Evolutionary conservation across 192 early-diverging fungal species (phyloP).

Genomic region (Backusella sp.): DNA sequence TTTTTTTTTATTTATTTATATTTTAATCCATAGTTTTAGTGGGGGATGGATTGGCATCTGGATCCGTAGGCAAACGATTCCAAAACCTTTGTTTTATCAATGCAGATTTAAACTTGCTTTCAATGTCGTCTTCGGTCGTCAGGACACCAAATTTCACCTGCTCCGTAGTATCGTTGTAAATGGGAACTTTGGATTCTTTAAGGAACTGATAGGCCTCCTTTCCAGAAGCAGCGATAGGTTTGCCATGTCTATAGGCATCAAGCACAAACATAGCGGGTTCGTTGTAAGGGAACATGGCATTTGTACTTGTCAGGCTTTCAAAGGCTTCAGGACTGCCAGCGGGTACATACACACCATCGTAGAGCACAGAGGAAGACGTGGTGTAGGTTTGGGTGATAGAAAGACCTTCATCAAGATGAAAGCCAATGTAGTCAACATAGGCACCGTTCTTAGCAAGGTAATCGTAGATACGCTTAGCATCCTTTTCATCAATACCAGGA

Average conservation of each 20-base stretch:
- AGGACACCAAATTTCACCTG: neutral
- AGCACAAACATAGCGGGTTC: constrained; percentile 15
- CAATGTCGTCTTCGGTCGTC: neutral
- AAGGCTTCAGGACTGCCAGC: constrained; percentile 12
- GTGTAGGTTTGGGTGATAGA: constrained; percentile 16
- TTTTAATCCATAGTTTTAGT: neutral
- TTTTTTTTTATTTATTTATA: neutral
- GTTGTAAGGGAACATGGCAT: constrained; percentile 6
- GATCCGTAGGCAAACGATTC: constrained; percentile 9
- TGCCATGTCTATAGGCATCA: constrained; percentile 22
- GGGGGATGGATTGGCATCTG: neutral
- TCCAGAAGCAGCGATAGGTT: constrained; percentile 20
- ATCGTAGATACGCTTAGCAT: constrained; percentile 14
- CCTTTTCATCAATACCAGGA: constrained; percentile 15
- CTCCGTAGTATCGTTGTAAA: neutral
- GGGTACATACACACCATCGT: constrained; percentile 28
- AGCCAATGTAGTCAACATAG: constrained; percentile 14
- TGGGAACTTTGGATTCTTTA: constrained; percentile 2
- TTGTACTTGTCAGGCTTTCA: neutral
- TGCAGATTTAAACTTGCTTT: constrained; percentile 2
- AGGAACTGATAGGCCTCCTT: constrained; percentile 9
- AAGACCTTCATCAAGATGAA: neutral
- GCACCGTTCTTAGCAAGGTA: constrained; percentile 11
- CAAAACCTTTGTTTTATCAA: constrained; percentile 17
- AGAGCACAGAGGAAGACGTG: constrained; percentile 16